phyloP scores from a whole-genome alignment of 768 basidiomycete genomes.

The Leccinum rimulosum region DNA sequence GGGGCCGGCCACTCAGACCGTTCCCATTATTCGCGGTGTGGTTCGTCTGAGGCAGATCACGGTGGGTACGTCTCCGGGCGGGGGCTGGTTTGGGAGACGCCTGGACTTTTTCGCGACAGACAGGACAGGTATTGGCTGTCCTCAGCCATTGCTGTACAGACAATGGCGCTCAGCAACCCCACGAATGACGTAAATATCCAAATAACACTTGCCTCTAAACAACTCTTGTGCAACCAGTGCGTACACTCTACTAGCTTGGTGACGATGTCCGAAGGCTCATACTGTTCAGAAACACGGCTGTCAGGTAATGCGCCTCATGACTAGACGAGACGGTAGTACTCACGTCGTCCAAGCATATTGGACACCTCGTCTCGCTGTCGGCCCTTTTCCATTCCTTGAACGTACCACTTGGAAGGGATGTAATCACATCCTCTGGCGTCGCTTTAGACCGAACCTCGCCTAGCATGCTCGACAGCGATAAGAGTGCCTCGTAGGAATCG shows the following conservation, averaged over 20 bases:
- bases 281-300: constrained; percentile 42
- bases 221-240: constrained; percentile 80
- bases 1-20: constrained; percentile 4
- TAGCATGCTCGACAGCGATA: constrained; percentile 55
- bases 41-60: constrained; percentile 13
- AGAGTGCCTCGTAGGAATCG: constrained; percentile 66
- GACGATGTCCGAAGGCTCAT: constrained; percentile 56
- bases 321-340: constrained; percentile 26
- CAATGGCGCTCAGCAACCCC: constrained; percentile 3
- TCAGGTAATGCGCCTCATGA: neutral
- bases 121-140: constrained; percentile 74
- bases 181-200: neutral
- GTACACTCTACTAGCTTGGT: constrained; percentile 67
- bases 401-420: constrained; percentile 53
- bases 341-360: constrained; percentile 84
- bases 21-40: constrained; percentile 2
- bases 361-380: constrained; percentile 72
- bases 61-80: constrained; percentile 17
- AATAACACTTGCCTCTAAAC: constrained; percentile 57
- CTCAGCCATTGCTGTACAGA: constrained; percentile 71
- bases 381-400: constrained; percentile 69
- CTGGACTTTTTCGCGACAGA: constrained; percentile 66
- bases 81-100: constrained; percentile 23
- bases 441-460: constrained; percentile 69
- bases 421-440: constrained; percentile 60